Base-by-base conservation (phyloP, 2,329 filamentous ascomycete genomes). In the Cladosporium sp. region DNA sequence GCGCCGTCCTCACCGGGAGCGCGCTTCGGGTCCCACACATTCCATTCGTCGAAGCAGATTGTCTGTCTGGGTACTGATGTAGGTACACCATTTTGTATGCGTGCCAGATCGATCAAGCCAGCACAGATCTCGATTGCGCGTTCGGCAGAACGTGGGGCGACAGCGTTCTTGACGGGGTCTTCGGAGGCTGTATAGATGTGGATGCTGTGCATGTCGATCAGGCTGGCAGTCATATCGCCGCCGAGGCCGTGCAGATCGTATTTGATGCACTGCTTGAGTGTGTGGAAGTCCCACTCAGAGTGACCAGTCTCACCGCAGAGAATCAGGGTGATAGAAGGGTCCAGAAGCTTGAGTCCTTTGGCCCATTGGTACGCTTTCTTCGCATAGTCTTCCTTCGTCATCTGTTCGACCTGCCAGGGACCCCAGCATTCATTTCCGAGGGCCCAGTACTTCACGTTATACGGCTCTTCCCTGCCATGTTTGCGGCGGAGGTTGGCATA, bases 11-110 rank as follows among this genome's bases (percentile, higher is more conserved):
- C 84, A 15, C 89, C 89, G 0, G 86, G 86, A 0, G 88, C 88
- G 8, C 88, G 82, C 54, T 80, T 77, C 0, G 87, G 86, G 65
- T 90, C 87, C 88, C 88, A 92, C 8, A 91, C 88, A 70, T 91
- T 92, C 89, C 89, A 91, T 72, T 91, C 88, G 69, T 92, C 89
- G 68, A 91, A 91, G 77, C 88, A 91, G 69, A 92, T 90, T 52
- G 80, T 87, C 47, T 84, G 86, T 3, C 81, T 76, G 3, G 82
- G 81, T n/a, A 86, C 81, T 0, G 77, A 75, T 0, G 79, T 74
- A 0, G 86, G 80, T 0, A 87, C 80, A 39, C 77, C 74, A 70
- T 88, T 87, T 70, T 90, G 85, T 66, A 90, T 85, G 34, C 86
- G 79, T 0, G 88, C 88, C 1, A 91, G 81, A 68, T 91, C 88